These are phyloP conservation scores for Nemania bipapillata DNA, from an alignment of 2,329 filamentous ascomycete genomes.

Conservation along the genomic window DNA sequence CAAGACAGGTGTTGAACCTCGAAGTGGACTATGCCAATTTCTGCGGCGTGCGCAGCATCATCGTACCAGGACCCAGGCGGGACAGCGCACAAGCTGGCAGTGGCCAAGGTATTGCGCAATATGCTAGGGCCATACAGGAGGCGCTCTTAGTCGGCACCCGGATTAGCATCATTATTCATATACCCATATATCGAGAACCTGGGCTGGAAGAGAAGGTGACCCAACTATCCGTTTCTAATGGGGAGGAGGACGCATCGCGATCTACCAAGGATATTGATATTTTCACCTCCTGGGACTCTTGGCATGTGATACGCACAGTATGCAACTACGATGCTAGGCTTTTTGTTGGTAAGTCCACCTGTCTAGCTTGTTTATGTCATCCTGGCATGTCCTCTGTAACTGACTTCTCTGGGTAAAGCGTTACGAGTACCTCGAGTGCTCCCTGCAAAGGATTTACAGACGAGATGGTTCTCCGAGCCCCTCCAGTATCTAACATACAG, in stretches of 20 bases:
- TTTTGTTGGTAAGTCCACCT: constrained; percentile 76
- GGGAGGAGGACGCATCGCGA: constrained; percentile 50
- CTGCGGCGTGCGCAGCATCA: constrained; percentile 84
- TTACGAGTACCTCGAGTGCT: constrained; percentile 68
- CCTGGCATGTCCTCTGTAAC: neutral
- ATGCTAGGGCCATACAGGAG: constrained; percentile 85
- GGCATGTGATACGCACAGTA: constrained; percentile 85
- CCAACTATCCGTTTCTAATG: constrained; percentile 61
- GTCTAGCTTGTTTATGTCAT: neutral
- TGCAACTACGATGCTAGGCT: constrained; percentile 87
- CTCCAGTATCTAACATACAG: constrained; percentile 69
- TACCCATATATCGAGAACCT: constrained; percentile 84
- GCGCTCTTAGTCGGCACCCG: constrained; percentile 78
- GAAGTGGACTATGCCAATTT: constrained; percentile 96
- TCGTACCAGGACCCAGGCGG: constrained; percentile 80
- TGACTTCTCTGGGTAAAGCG: constrained; percentile 56
- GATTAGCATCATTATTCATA: constrained; percentile 80
- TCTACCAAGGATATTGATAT: constrained; percentile 70
- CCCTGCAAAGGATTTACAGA: constrained; percentile 69
- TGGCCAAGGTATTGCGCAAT: constrained; percentile 72
- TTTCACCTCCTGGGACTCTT: constrained; percentile 90
- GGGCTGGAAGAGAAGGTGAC: constrained; percentile 64
- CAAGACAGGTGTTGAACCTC: constrained; percentile 86
- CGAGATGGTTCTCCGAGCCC: constrained; percentile 76
- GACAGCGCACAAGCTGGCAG: constrained; percentile 65